Conservation (phyloP, 2,329 filamentous ascomycete genomes). For the Fusarium pseudonygamai region DNA sequence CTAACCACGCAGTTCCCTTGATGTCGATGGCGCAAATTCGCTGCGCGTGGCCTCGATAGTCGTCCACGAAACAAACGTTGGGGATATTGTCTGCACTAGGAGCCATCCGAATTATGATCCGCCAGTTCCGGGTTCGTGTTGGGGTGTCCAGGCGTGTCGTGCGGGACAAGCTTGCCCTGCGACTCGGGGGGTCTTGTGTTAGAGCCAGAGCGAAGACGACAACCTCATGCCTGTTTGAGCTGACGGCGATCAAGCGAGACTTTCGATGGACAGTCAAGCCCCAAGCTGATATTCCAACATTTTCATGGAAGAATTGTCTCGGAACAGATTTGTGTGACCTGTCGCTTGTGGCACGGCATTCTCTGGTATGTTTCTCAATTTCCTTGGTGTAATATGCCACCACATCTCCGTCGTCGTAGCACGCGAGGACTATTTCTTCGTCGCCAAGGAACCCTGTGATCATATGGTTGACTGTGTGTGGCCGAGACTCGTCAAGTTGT, state of each 20-base stretch:
- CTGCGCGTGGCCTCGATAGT: constrained; percentile 57
- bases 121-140: constrained; percentile 58
- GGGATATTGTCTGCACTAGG: constrained; percentile 58
- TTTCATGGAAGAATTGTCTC: constrained; percentile 74
- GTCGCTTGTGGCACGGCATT: constrained; percentile 5
- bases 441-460: constrained; percentile 74
- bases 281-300: constrained; percentile 85
- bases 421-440: constrained; percentile 73
- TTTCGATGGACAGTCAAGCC: constrained; percentile 83
- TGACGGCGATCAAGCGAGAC: constrained; percentile 87
- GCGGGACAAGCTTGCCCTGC: not conserved
- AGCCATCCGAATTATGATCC: constrained; percentile 58
- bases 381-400: constrained; percentile 72
- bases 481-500: constrained; percentile 59
- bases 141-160: not conserved
- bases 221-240: constrained; percentile 73
- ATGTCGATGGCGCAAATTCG: constrained; percentile 63
- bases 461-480: constrained; percentile 75
- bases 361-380: constrained; percentile 57
- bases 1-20: constrained; percentile 57
- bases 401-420: constrained; percentile 80
- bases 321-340: constrained; percentile 27
- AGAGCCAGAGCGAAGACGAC: constrained; percentile 63
- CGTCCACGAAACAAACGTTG: constrained; percentile 61
- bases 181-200: constrained; percentile 13